A percentile compares a stretch with the other conserved stretches of the same genome.
Conservation (phyloP, 2,329 filamentous ascomycete genomes). For the Aspergillus novoparasiticus region DNA sequence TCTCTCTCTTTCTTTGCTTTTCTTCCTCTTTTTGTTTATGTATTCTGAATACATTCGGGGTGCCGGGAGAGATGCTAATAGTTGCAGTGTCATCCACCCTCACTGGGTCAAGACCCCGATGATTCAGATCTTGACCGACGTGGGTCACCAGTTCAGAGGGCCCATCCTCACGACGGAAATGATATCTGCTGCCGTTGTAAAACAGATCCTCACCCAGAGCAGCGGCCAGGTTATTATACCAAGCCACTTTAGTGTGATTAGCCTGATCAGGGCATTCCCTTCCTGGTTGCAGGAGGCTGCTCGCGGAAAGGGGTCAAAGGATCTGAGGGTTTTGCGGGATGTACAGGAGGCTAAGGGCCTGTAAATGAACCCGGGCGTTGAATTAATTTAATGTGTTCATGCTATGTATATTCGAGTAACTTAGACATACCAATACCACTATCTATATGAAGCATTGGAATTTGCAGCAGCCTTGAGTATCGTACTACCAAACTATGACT, state of each 20-base stretch:
- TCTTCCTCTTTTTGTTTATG: not conserved
- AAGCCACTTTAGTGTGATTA: constrained; percentile 29
- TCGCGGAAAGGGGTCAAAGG: constrained; percentile 30
- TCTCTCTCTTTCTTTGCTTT: too few relatives aligned
- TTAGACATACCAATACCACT: not conserved
- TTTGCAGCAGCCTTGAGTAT: not conserved
- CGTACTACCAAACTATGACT: not conserved
- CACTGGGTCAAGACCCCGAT: constrained; percentile 55
- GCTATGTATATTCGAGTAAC: not conserved
- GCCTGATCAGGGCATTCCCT: constrained; percentile 38
- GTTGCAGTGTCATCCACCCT: constrained; percentile 34
- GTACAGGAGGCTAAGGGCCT: not conserved
- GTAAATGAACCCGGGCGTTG: not conserved
- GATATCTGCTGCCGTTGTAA: constrained; percentile 53
- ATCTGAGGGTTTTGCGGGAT: constrained; percentile 16
- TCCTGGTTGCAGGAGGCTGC: constrained; percentile 51
- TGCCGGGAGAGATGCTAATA: constrained; percentile 7
- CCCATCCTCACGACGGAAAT: constrained; percentile 38
- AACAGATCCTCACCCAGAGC: constrained; percentile 52
- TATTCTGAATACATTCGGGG: not conserved
- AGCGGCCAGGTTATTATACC: constrained; percentile 55
- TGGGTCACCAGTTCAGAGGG: constrained; percentile 34
- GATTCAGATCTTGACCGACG: constrained; percentile 39
- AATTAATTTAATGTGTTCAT: not conserved
- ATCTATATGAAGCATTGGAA: not conserved